A percentile compares a stretch with the other conserved stretches of the same genome.
These are phyloP conservation scores for Bjerkandera adusta DNA, from an alignment of 1,284 basidiomycete species.

Conservation along the genomic window DNA sequence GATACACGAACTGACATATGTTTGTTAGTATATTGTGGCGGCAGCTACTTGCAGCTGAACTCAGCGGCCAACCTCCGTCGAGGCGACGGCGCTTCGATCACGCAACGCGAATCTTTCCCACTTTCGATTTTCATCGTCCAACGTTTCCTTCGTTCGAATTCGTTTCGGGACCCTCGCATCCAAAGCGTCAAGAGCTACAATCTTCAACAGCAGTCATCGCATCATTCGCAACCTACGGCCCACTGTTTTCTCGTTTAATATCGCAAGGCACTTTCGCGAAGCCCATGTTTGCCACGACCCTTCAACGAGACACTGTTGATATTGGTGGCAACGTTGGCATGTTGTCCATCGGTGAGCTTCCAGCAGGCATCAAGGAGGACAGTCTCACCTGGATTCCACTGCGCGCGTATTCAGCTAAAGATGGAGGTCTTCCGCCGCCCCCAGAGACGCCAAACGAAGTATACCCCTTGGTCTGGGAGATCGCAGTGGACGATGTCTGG, in stretches of 20 bases:
- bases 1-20: no score
- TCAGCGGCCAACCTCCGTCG: constrained; percentile 9
- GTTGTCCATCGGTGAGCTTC: constrained; percentile 40
- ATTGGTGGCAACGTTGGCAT: constrained; percentile 35
- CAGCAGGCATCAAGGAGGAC: constrained; percentile 30
- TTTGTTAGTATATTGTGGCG: constrained; percentile 24
- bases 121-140: not conserved
- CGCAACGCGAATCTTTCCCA: not conserved
- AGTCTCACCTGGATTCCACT: constrained; percentile 39
- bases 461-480: constrained; percentile 46
- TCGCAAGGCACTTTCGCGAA: constrained; percentile 17
- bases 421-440: constrained; percentile 36
- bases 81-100: not conserved
- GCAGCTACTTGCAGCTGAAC: constrained; percentile 20
- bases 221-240: constrained; percentile 28
- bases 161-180: constrained; percentile 10
- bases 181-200: constrained; percentile 9
- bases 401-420: constrained; percentile 31
- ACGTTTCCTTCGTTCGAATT: constrained; percentile 22
- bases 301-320: constrained; percentile 38
- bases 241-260: constrained; percentile 29
- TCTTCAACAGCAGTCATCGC: constrained; percentile 20
- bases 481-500: constrained; percentile 54
- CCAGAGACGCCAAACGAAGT: constrained; percentile 33
- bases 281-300: constrained; percentile 29